These are phyloP conservation scores for Jimgerdemannia flammicorona DNA, from an alignment of 192 early-diverging fungal genomes.

Conservation along the genomic window DNA sequence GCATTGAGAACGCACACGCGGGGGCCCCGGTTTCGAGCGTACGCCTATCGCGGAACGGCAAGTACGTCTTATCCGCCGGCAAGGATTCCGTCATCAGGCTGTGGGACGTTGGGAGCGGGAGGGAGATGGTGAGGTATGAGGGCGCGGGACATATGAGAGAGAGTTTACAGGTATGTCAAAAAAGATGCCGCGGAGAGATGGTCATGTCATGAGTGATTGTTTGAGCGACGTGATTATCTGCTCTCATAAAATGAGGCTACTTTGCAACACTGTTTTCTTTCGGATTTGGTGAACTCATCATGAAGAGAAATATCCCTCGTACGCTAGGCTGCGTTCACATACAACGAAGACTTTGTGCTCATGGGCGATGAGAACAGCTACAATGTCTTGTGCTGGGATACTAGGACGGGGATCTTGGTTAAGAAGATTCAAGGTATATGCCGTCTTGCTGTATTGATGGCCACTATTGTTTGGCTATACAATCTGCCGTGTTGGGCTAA, in stretches of 20 bases:
- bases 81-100: conserved; percentile 68
- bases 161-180: conserved; percentile 27
- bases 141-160: conserved; percentile 55
- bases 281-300: not conserved
- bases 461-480: too few species aligned
- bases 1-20: conserved; percentile 74
- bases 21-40: conserved; percentile 72
- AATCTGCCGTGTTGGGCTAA: not conserved
- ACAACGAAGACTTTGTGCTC: conserved; percentile 70
- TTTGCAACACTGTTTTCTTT: too few species aligned
- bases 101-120: conserved; percentile 82
- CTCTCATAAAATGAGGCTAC: too few species aligned
- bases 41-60: conserved; percentile 68
- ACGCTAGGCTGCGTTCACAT: conserved; percentile 50
- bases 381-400: conserved; percentile 68
- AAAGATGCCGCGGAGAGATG: not conserved
- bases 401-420: conserved; percentile 55
- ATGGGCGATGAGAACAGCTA: conserved; percentile 62
- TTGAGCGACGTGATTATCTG: not conserved
- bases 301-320: not conserved
- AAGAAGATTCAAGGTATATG: conserved; percentile 41
- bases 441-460: too few species aligned
- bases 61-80: conserved; percentile 77
- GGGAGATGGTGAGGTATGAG: conserved; percentile 65
- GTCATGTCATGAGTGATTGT: not conserved